A percentile compares a stretch with the other conserved stretches of the same genome.
Evolutionary conservation across 768 basidiomycete species (phyloP).

Genomic region (Mycena metata): DNA sequence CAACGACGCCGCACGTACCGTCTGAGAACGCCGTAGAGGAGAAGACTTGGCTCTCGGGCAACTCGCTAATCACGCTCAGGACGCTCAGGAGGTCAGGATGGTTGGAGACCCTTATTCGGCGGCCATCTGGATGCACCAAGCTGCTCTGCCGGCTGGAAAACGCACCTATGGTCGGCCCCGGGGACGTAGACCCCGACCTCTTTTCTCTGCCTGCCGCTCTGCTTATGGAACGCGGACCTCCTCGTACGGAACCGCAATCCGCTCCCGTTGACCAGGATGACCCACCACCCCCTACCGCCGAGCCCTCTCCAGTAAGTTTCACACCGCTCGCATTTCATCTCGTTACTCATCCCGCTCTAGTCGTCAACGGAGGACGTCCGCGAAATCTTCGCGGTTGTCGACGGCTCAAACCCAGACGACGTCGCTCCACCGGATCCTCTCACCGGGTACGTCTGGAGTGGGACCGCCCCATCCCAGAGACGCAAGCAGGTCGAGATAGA

Average conservation of each 20-base stretch:
- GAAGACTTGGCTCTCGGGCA: constrained; percentile 90
- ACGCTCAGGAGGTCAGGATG: constrained; percentile 82
- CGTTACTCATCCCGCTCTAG: constrained; percentile 11
- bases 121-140: constrained; percentile 91
- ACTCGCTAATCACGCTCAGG: constrained; percentile 87
- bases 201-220: constrained; percentile 79
- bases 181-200: constrained; percentile 87
- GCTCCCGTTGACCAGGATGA: constrained; percentile 33
- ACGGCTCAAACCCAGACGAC: constrained; percentile 43
- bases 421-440: constrained; percentile 74
- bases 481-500: constrained; percentile 89
- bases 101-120: constrained; percentile 86
- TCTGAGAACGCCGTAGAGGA: constrained; percentile 62
- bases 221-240: constrained; percentile 72
- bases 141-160: constrained; percentile 92
- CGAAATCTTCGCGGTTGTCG: constrained; percentile 40
- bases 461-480: constrained; percentile 87
- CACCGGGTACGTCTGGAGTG: constrained; percentile 91
- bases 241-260: constrained; percentile 46
- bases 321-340: not conserved
- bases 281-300: not conserved
- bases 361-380: constrained; percentile 45
- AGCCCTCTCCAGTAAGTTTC: constrained; percentile 24
- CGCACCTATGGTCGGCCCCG: constrained; percentile 85
- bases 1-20: constrained; percentile 47